Evolutionary conservation across 192 early-diverging fungal species (phyloP).

Genomic region (Entomortierella parvispora): DNA sequence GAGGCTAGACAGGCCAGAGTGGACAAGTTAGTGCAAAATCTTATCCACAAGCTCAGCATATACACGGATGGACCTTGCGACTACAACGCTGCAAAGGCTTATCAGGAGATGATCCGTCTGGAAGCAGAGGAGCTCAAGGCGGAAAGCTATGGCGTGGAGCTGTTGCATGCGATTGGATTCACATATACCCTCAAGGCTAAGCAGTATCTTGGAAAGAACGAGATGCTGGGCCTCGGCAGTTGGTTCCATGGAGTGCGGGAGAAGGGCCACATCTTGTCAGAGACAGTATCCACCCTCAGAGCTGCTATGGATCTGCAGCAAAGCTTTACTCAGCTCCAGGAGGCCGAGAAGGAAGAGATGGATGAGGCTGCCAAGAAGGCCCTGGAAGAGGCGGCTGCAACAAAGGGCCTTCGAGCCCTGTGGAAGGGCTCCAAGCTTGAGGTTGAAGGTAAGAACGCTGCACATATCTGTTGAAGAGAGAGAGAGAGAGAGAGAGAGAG

Average conservation of each 20-base stretch:
- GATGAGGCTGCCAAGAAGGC: conserved; percentile 71
- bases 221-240: conserved; percentile 77
- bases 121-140: conserved; percentile 91
- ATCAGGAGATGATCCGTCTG: conserved; percentile 71
- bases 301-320: conserved; percentile 94
- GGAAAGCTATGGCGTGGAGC: conserved; percentile 93
- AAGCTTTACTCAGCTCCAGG: conserved; percentile 88
- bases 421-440: conserved; percentile 96
- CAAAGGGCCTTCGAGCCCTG: conserved; percentile 85
- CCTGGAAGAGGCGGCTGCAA: conserved; percentile 76
- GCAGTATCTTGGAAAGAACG: conserved; percentile 78
- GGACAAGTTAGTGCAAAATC: conserved; percentile 73
- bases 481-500: not conserved
- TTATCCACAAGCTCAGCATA: conserved; percentile 80
- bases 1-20: conserved; percentile 70
- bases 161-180: conserved; percentile 93
- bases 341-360: conserved; percentile 88
- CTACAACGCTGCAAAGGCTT: conserved; percentile 67
- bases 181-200: conserved; percentile 90
- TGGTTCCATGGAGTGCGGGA: conserved; percentile 82
- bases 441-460: conserved; percentile 82
- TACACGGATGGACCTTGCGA: conserved; percentile 73
- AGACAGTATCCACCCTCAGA: conserved; percentile 91
- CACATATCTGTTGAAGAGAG: not conserved
- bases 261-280: conserved; percentile 90